phyloP scores from a whole-genome alignment of 2,329 filamentous ascomycete genomes.

The Neonectria coccinea region DNA sequence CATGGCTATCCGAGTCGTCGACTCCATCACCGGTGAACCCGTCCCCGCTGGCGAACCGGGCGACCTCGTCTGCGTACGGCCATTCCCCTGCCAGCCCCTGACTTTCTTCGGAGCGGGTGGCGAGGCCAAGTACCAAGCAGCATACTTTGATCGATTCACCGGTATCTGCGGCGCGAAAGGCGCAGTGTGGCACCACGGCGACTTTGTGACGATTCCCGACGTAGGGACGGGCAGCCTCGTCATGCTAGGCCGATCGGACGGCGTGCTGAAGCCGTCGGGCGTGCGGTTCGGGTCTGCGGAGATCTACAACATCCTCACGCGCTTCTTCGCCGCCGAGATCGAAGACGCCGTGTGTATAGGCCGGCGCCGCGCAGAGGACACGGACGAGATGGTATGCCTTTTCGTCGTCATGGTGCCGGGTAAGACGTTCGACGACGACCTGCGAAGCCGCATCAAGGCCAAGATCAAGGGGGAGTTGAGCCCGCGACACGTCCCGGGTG shows the following conservation, averaged over 20 bases:
- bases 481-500: slow-evolving; percentile 86
- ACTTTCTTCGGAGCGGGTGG: slow-evolving; percentile 81
- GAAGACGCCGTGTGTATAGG: slow-evolving; percentile 92
- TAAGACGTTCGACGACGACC: slow-evolving; percentile 65
- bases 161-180: slow-evolving; percentile 52
- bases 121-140: slow-evolving; percentile 80
- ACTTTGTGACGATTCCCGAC: slow-evolving; percentile 80
- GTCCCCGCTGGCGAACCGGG: slow-evolving; percentile 76
- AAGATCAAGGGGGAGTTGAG: slow-evolving; percentile 83
- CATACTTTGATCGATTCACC: slow-evolving; percentile 89
- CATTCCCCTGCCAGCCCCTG: slow-evolving; percentile 92
- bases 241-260: slow-evolving; percentile 94
- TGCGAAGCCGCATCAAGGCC: slow-evolving; percentile 73
- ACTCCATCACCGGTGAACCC: slow-evolving; percentile 66
- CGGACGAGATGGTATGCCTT: slow-evolving; percentile 87
- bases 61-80: slow-evolving; percentile 86
- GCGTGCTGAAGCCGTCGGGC: slow-evolving; percentile 90
- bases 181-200: slow-evolving; percentile 90
- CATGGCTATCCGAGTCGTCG: slow-evolving; percentile 77
- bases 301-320: slow-evolving; percentile 93
- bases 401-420: slow-evolving; percentile 83
- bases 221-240: slow-evolving; percentile 79
- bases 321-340: slow-evolving; percentile 81
- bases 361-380: slow-evolving; percentile 75
- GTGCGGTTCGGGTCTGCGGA: slow-evolving; percentile 94